Percentiles rank a stretch among this genome's conserved stretches.
Evolutionary conservation across 2,329 filamentous ascomycete species (phyloP).

Genomic region (Colletotrichum incanum): DNA sequence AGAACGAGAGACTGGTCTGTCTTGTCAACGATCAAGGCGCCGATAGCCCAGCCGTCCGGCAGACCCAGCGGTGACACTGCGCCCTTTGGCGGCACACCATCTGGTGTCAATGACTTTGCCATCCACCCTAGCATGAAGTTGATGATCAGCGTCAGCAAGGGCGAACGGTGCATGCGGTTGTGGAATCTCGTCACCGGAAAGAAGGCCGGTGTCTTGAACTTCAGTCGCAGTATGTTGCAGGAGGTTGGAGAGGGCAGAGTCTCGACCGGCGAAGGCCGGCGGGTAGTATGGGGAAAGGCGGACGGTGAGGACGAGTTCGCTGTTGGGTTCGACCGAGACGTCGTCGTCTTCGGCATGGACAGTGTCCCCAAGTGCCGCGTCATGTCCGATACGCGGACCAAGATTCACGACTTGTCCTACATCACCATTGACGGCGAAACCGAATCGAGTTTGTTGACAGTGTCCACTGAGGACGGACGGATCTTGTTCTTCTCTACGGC

Average conservation of each 20-base stretch:
- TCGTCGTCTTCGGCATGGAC: constrained; percentile 90
- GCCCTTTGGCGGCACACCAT: constrained; percentile 82
- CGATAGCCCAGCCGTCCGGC: constrained; percentile 84
- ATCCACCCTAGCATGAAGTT: constrained; percentile 97
- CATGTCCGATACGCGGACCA: constrained; percentile 77
- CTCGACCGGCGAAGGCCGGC: constrained; percentile 85
- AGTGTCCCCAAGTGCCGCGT: constrained; percentile 85
- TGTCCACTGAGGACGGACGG: constrained; percentile 92
- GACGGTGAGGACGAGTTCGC: constrained; percentile 87
- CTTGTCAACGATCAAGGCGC: constrained; percentile 89
- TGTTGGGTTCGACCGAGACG: constrained; percentile 89
- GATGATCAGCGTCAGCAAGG: constrained; percentile 92
- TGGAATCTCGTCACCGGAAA: constrained; percentile 98
- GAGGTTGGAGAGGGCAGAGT: constrained; percentile 84
- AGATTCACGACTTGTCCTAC: constrained; percentile 88
- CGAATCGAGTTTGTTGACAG: constrained; percentile 74
- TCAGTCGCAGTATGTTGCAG: constrained; percentile 79
- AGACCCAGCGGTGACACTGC: constrained; percentile 93
- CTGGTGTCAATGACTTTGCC: constrained; percentile 95
- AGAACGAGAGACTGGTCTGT: constrained; percentile 91
- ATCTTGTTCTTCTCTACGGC: constrained; percentile 86
- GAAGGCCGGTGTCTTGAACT: constrained; percentile 93
- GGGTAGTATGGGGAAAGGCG: constrained; percentile 83
- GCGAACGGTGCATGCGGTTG: constrained; percentile 91
- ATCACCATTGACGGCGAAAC: constrained; percentile 67